A percentile compares a stretch with the other conserved stretches of the same genome.
Conservation (phyloP, 495 filamentous ascomycete genomes). For the Podospora conica region DNA sequence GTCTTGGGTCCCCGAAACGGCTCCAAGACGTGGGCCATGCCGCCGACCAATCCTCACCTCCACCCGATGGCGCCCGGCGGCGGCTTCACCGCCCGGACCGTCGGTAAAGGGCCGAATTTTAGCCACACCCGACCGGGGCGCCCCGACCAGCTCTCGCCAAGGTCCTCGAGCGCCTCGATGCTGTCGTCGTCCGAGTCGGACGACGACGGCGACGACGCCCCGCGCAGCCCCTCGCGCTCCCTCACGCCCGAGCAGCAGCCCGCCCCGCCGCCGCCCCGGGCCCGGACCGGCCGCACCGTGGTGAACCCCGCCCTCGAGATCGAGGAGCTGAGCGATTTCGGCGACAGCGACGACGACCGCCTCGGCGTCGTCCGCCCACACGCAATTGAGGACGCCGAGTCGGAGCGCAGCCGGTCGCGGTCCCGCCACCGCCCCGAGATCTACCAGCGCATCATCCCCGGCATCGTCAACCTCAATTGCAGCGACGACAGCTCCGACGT, state of each 20-base stretch:
- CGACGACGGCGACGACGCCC: constrained; percentile 25
- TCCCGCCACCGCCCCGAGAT: constrained; percentile 33
- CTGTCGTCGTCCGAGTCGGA: constrained; percentile 23
- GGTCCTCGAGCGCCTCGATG: constrained; percentile 39
- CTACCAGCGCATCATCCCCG: constrained; percentile 33
- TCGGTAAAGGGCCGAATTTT: constrained; percentile 39
- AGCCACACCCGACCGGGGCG: constrained; percentile 33
- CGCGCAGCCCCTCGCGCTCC: constrained; percentile 28
- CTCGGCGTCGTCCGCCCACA: constrained; percentile 35
- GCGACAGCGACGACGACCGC: constrained; percentile 35
- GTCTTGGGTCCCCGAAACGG: constrained; percentile 32
- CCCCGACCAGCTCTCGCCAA: constrained; percentile 47
- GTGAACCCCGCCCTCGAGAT: constrained; percentile 34
- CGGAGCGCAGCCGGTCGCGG: constrained; percentile 38
- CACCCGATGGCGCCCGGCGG: constrained; percentile 30
- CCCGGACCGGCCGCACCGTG: constrained; percentile 27
- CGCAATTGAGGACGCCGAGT: constrained; percentile 41
- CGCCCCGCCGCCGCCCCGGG: constrained; percentile 20
- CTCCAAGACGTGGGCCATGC: constrained; percentile 23
- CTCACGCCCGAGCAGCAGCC: constrained; percentile 26
- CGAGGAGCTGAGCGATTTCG: constrained; percentile 42
- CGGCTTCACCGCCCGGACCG: constrained; percentile 32
- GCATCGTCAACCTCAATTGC: constrained; percentile 38
- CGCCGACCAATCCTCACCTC: constrained; percentile 18
- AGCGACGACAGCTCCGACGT: constrained; percentile 37